Evolutionary conservation across 176 grass and related monocot species (phyloP), one percentile per base, ranked within the genome.

Genomic region (Oryza meyeriana): DNA sequence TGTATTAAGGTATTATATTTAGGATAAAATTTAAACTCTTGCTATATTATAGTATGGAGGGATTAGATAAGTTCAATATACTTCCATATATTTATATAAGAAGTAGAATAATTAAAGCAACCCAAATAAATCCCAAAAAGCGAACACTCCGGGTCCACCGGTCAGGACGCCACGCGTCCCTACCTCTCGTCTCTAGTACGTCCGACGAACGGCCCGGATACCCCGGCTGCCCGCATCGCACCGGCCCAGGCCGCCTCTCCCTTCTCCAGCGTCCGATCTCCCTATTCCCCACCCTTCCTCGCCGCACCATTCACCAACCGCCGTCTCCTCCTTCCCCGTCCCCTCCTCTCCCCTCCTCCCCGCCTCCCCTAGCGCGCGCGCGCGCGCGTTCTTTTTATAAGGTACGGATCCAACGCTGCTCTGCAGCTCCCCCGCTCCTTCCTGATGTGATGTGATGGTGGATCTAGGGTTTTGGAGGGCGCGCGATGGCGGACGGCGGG

Each of bases 211-310:
- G 88, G 88, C 79, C 74, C 74, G 61, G 88, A 90, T 90, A 73
- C 29, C 68, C 33, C 79, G 74, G 39, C 79, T 33, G 12, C 61
- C 39, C 44, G 10, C 29, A 90, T 86, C 88, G 84, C 74, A 86
- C 68, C 79, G 79, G 85, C 84, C 84, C 74, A 20, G 34, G 30
- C 65, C 58, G 66, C 59, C 75, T 79, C 76, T 59, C 47, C 84
- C 83, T 85, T 88, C 85, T 94, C 91, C 91, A 94, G 91, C 91
- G 91, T 94, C 88, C 83, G 91, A 94, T 94, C 85, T 74, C 59
- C 72, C 72, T 74, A 61, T 77, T 86, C 78, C 77, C 85, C 74
- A 69, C 88, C 74, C 26, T 88, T 87, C 87, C 64, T 80, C 84
- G 29, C 61, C 71, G 77, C 87, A n/a, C 81, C 44, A 47, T 47